A percentile compares a stretch with the other conserved stretches of the same genome.
Conservation (phyloP, 2,329 filamentous ascomycete genomes). For the Didymella pomorum region DNA sequence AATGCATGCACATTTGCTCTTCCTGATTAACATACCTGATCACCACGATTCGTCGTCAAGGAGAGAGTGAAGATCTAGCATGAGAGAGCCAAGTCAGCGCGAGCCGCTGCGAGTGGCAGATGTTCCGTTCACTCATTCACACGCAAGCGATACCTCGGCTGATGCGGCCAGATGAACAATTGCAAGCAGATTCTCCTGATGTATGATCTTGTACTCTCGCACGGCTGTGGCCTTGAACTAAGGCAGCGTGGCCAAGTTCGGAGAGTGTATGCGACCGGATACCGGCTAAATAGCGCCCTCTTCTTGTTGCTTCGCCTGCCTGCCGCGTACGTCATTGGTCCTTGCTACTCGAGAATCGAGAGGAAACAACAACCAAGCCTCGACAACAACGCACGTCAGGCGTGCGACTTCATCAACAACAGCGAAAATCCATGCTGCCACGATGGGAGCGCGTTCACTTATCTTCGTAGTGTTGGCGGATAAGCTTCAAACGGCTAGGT, state of each 20-base stretch:
- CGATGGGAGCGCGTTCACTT: neutral
- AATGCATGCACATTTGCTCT: neutral
- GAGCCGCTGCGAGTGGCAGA: neutral
- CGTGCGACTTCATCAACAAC: neutral
- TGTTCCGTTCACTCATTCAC: too few species aligned
- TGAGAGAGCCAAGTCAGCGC: neutral
- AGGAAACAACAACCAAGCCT: neutral
- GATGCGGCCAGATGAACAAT: too few species aligned
- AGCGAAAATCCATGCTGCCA: neutral
- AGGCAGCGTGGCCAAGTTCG: too few species aligned
- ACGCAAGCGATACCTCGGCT: too few species aligned
- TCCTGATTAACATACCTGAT: neutral
- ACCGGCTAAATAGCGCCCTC: neutral
- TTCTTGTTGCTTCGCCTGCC: neutral
- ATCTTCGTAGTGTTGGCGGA: constrained; percentile 5
- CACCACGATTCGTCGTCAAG: neutral
- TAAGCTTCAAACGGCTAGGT: constrained; percentile 11
- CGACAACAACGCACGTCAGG: neutral
- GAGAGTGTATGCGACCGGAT: neutral
- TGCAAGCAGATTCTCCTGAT: neutral
- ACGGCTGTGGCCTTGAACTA: too few species aligned
- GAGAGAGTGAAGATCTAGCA: neutral
- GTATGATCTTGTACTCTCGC: neutral
- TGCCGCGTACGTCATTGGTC: neutral
- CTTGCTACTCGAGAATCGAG: neutral